Percentiles rank a stretch among this genome's conserved stretches.
Conservation (phyloP, 2,329 filamentous ascomycete genomes). For the Lasiodiplodia citricola region DNA sequence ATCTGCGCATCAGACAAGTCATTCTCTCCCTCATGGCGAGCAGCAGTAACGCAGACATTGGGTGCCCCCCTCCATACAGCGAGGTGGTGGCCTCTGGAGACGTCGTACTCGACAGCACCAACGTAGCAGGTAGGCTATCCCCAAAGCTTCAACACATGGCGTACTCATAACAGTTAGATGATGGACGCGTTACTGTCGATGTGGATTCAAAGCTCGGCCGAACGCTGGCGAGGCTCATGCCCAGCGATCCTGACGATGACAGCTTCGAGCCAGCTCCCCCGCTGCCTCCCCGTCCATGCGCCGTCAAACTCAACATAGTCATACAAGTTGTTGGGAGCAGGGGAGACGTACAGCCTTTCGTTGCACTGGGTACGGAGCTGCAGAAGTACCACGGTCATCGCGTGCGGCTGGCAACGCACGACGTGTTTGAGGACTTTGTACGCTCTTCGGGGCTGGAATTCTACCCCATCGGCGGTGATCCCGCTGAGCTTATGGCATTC, state of each 20-base stretch:
- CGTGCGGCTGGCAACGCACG: constrained; percentile 63
- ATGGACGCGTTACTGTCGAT: constrained; percentile 37
- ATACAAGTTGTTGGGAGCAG: constrained; percentile 61
- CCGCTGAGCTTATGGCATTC: constrained; percentile 61
- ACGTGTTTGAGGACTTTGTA: constrained; percentile 61
- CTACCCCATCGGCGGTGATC: constrained; percentile 63
- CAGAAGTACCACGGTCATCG: constrained; percentile 57
- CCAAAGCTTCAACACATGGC: background rate
- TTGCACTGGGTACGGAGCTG: constrained; percentile 60
- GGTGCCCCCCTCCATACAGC: background rate
- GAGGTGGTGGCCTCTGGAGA: constrained; percentile 2
- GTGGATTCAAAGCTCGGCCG: constrained; percentile 31
- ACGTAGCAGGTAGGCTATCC: background rate
- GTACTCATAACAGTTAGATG: background rate
- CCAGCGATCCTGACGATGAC: background rate
- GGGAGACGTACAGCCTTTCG: constrained; percentile 65
- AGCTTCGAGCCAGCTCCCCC: background rate
- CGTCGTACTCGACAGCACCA: background rate
- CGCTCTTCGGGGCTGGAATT: constrained; percentile 61
- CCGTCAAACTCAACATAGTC: constrained; percentile 55
- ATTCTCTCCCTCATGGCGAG: background rate
- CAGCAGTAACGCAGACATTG: background rate
- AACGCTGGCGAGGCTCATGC: constrained; percentile 4
- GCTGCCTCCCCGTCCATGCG: background rate
- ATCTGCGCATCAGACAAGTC: background rate